Base-by-base conservation (phyloP, 345 rosid genomes). In the Xanthoceras sorbifolium region DNA sequence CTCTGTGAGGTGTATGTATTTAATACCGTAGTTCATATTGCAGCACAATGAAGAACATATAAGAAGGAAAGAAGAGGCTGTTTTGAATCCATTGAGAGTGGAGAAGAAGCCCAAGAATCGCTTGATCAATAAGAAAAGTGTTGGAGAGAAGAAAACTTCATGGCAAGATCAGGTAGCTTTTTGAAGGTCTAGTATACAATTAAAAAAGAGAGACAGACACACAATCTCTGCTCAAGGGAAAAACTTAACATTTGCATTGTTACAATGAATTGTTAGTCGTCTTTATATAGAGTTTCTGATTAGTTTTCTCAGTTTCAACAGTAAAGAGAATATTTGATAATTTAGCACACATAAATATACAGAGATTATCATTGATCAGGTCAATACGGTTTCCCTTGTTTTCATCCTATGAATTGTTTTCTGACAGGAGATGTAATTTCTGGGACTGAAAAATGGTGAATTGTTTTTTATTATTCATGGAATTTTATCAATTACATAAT, bases 161-260 rank as follows among this genome's bases (percentile, higher is more conserved):
- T 80, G 86, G 87, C 80, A 74, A 71, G 88, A 85, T 81, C 85
- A 64, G 46, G 74, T 74, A 68, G 77, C 61, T 72, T 38, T 74
- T 38, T 74, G 69, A 60, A 68, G 63, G 54, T 65, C 17, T 75
- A 74, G 72, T 18, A 7, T 11, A 22, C 9, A 18, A 50, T 67
- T 57, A 59, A 1, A 57, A 26, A 8, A 10, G 25, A 20, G 36
- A 36, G 1, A n/a, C 38, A 20, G 36, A 36, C 1, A n/a, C 38
- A 65, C 20, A 23, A 50, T 54, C 20, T 50, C 20, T 52, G 31
- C 8, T 50, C 34, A 55, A 69, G 10, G 18, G 5, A 36, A 63
- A 80, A 65, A 7, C 7, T 25, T 29, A n/a, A 8, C 63, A 50
- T 68, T 28, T 44, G 48, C 60, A 20, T 76, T 80, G 38, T 55